Percentiles rank a stretch among this genome's conserved stretches.
Evolutionary conservation across 768 basidiomycete genomes (phyloP).

Genomic region (Dioszegia aurantiaca): DNA sequence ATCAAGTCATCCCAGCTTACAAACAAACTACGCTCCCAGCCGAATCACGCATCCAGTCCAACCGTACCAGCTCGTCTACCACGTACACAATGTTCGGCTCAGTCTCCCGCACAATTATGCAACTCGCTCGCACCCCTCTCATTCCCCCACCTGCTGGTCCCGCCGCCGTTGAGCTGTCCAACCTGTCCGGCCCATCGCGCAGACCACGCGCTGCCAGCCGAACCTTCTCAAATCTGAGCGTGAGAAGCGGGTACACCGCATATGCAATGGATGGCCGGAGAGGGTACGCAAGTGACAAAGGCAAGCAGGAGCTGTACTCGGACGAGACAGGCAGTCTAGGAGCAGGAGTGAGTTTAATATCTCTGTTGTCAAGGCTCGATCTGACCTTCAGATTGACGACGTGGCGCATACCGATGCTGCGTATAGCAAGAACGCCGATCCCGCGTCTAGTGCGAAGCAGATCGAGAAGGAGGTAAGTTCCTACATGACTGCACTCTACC

Average conservation of each 20-base stretch:
- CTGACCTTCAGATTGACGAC: constrained; percentile 44
- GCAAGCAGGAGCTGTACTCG: constrained; percentile 49
- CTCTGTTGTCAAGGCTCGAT: background rate
- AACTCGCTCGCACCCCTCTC: constrained; percentile 37
- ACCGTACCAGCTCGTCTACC: background rate
- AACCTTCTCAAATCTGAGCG: constrained; percentile 27
- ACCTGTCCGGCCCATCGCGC: constrained; percentile 34
- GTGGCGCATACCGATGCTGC: constrained; percentile 50
- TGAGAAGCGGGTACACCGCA: constrained; percentile 10
- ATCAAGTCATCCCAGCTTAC: too few relatives aligned
- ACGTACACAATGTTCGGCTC: constrained; percentile 32
- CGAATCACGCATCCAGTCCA: background rate
- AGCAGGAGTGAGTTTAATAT: constrained; percentile 43
- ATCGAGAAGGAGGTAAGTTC: constrained; percentile 50
- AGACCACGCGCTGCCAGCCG: constrained; percentile 25
- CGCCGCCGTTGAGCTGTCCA: constrained; percentile 34
- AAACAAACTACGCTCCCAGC: too few relatives aligned
- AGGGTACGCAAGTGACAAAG: constrained; percentile 46
- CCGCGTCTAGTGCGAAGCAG: constrained; percentile 37
- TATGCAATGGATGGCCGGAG: constrained; percentile 17
- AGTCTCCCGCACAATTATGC: constrained; percentile 25
- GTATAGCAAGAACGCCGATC: constrained; percentile 43
- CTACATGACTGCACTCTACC: too few relatives aligned
- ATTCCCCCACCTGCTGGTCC: constrained; percentile 30
- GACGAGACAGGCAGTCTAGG: constrained; percentile 47